Conservation (phyloP, 1,284 basidiomycete genomes). For the Cutaneotrichosporon spelunceum region DNA sequence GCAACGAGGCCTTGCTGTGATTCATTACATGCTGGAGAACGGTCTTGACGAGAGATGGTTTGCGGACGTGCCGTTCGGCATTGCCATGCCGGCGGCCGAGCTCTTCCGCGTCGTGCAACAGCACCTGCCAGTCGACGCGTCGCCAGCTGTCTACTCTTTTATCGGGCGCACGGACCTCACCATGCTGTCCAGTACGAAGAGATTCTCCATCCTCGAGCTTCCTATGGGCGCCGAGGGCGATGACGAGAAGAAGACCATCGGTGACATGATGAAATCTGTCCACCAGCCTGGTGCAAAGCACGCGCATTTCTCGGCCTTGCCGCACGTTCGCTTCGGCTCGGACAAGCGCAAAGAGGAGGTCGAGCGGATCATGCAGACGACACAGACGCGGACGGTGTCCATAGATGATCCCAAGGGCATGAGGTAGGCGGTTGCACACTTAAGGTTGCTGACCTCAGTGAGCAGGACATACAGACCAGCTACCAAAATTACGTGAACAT, state of each 20-base stretch:
- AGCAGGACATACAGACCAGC: slow-evolving; percentile 54
- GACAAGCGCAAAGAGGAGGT: slow-evolving; percentile 84
- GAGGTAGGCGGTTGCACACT: slow-evolving; percentile 55
- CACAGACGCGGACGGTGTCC: slow-evolving; percentile 63
- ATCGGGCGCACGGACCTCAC: slow-evolving; percentile 75
- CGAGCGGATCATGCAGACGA: slow-evolving; percentile 78
- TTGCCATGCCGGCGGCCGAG: slow-evolving; percentile 77
- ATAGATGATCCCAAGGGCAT: slow-evolving; percentile 67
- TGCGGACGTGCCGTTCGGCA: slow-evolving; percentile 60
- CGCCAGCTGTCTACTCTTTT: slow-evolving; percentile 65
- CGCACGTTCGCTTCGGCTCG: slow-evolving; percentile 76
- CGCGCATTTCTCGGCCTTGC: slow-evolving; percentile 25
- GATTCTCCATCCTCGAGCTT: slow-evolving; percentile 18
- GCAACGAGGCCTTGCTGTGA: slow-evolving; percentile 59
- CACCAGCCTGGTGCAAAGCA: slow-evolving; percentile 13
- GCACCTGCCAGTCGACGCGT: slow-evolving; percentile 70
- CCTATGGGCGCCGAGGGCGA: slow-evolving; percentile 20
- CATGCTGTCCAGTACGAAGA: slow-evolving; percentile 22
- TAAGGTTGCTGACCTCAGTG: slow-evolving; percentile 21
- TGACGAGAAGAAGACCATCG: slow-evolving; percentile 25
- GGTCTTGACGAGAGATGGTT: slow-evolving; percentile 57
- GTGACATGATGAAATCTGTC: slow-evolving; percentile 20
- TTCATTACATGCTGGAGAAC: slow-evolving; percentile 60
- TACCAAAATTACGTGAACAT: slow-evolving; percentile 74
- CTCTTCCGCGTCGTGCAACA: slow-evolving; percentile 75